Conservation (phyloP, 495 filamentous ascomycete species). For the Xylona heveae region DNA sequence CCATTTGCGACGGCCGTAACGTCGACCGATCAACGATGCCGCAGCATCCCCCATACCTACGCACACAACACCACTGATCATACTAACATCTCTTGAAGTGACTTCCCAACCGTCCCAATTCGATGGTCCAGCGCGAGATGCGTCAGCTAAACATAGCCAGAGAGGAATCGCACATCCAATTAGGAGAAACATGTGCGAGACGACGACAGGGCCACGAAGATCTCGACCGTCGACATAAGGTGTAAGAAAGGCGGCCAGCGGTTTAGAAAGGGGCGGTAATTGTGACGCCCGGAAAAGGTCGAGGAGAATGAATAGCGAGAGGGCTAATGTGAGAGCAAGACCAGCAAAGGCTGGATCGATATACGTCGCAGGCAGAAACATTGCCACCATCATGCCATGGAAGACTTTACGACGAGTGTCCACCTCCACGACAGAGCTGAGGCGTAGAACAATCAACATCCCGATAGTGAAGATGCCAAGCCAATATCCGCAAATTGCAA, state of each 20-base stretch:
- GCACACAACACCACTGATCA: slow-evolving; percentile 79
- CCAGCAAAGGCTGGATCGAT: slow-evolving; percentile 69
- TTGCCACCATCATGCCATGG: slow-evolving; percentile 91
- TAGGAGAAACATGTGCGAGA: slow-evolving; percentile 87
- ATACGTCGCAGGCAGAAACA: slow-evolving; percentile 74
- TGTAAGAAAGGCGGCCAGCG: slow-evolving; percentile 64
- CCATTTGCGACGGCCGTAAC: slow-evolving; percentile 79
- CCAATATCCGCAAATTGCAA: slow-evolving; percentile 58
- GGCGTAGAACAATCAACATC: slow-evolving; percentile 45
- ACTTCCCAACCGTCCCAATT: slow-evolving; percentile 51
- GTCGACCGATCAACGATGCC: slow-evolving; percentile 76
- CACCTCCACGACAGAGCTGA: slow-evolving; percentile 56
- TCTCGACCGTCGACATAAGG: slow-evolving; percentile 93
- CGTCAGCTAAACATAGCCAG: slow-evolving; percentile 63
- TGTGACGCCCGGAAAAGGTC: slow-evolving; percentile 81
- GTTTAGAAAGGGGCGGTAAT: slow-evolving; percentile 66
- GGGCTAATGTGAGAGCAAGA: slow-evolving; percentile 49
- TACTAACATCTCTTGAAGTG: slow-evolving; percentile 46
- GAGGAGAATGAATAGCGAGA: slow-evolving; percentile 67
- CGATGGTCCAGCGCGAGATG: slow-evolving; percentile 12
- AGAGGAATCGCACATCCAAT: slow-evolving; percentile 91
- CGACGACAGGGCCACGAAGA: slow-evolving; percentile 78
- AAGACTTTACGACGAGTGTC: slow-evolving; percentile 98
- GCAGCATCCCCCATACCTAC: slow-evolving; percentile 92
- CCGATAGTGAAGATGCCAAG: slow-evolving; percentile 42